Conservation (phyloP, 208 protist species). For the Crithidia fasciculata region DNA sequence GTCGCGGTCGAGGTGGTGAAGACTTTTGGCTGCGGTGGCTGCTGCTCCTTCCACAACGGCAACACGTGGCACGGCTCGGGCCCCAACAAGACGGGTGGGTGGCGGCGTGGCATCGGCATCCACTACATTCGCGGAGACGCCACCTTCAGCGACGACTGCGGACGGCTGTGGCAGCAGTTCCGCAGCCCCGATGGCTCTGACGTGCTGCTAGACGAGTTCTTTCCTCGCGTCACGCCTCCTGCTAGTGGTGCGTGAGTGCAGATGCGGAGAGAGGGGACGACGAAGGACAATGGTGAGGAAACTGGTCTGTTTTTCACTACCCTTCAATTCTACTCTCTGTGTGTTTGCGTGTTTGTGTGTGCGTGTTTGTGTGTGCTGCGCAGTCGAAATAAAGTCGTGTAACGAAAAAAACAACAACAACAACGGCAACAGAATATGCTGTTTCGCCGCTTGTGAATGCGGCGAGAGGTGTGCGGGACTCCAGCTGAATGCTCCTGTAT, state of each 20-base stretch:
- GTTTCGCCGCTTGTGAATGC: too few relatives aligned
- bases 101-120: constrained; percentile 40
- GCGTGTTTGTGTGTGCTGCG: too few relatives aligned
- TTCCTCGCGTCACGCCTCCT: neutral
- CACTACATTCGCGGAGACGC: constrained; percentile 46
- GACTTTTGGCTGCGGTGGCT: constrained; percentile 22
- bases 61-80: constrained; percentile 45
- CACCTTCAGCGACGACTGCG: constrained; percentile 21
- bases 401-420: too few relatives aligned
- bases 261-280: too few relatives aligned
- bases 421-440: too few relatives aligned
- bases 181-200: constrained; percentile 6
- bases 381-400: too few relatives aligned
- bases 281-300: too few relatives aligned
- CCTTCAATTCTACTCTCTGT: neutral
- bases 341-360: too few relatives aligned
- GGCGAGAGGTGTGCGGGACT: too few relatives aligned
- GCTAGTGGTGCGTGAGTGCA: too few relatives aligned
- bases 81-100: constrained; percentile 25
- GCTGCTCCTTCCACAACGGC: constrained; percentile 43
- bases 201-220: constrained; percentile 6
- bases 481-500: too few relatives aligned
- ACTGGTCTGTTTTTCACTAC: neutral
- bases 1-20: constrained; percentile 15
- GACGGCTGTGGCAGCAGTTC: constrained; percentile 28